Conservation (phyloP, 2,329 filamentous ascomycete genomes). For the Neoscytalidium dimidiatum region DNA sequence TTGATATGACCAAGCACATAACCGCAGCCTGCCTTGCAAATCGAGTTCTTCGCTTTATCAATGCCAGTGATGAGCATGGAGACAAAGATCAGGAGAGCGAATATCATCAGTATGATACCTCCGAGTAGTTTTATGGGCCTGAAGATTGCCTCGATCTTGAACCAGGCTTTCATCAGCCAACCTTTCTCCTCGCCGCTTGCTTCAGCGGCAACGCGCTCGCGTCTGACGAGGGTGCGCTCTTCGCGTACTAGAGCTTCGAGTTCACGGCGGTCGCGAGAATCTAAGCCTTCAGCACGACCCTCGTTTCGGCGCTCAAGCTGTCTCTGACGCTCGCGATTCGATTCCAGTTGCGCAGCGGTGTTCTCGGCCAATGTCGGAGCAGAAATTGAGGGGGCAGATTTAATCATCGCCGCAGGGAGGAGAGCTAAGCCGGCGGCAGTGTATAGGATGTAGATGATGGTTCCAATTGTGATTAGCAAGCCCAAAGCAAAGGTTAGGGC, state of each 20-base stretch:
- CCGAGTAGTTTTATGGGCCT: slow-evolving; percentile 86
- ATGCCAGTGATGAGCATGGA: slow-evolving; percentile 95
- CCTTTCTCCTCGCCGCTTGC: slow-evolving; percentile 75
- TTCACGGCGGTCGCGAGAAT: slow-evolving; percentile 84
- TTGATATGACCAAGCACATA: slow-evolving; percentile 88
- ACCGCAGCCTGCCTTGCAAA: slow-evolving; percentile 87
- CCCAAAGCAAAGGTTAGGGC: slow-evolving; percentile 88
- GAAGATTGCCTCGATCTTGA: slow-evolving; percentile 78
- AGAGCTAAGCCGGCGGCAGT: slow-evolving; percentile 86
- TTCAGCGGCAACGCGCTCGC: slow-evolving; percentile 84
- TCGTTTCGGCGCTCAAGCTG: slow-evolving; percentile 85
- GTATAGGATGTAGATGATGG: slow-evolving; percentile 83
- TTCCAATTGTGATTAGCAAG: slow-evolving; percentile 83
- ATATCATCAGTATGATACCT: slow-evolving; percentile 73
- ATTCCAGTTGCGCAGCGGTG: slow-evolving; percentile 77
- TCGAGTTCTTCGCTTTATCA: slow-evolving; percentile 93
- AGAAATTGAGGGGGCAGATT: slow-evolving; percentile 83
- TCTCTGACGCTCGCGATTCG: slow-evolving; percentile 87
- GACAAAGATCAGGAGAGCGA: slow-evolving; percentile 76
- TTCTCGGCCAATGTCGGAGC: slow-evolving; percentile 75
- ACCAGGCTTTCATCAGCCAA: slow-evolving; percentile 73
- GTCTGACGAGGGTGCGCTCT: slow-evolving; percentile 87
- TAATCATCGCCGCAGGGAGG: slow-evolving; percentile 87
- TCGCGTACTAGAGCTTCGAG: slow-evolving; percentile 84
- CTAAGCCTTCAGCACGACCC: slow-evolving; percentile 72